These are phyloP conservation scores for Phanerochaete sordida DNA, from an alignment of 768 basidiomycete genomes.

Conservation along the genomic window DNA sequence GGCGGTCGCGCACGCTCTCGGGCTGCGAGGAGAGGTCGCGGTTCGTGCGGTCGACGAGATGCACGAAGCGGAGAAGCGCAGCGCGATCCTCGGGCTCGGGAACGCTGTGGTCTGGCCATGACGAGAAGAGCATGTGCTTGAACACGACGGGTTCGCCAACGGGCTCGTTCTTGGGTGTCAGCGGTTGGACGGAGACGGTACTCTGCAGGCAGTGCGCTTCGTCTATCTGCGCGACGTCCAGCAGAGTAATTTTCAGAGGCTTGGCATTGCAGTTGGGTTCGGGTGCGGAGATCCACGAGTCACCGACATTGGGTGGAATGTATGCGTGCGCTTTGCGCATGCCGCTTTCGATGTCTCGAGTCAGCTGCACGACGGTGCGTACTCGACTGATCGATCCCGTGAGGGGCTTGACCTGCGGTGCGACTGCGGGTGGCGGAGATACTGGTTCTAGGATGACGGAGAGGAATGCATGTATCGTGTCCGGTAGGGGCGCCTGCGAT, in stretches of 20 bases:
- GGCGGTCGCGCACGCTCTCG: conserved; percentile 17
- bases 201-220: conserved; percentile 62
- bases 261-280: conserved; percentile 37
- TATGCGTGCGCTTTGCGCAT: conserved; percentile 75
- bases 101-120: conserved; percentile 88
- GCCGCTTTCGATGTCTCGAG: conserved; percentile 65
- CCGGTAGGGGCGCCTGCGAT: conserved; percentile 73
- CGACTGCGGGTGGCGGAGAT: conserved; percentile 24
- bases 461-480: conserved; percentile 74
- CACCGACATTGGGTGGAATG: conserved; percentile 61
- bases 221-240: conserved; percentile 40
- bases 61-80: conserved; percentile 59
- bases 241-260: conserved; percentile 56
- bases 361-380: conserved; percentile 80
- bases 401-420: not conserved
- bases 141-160: conserved; percentile 44
- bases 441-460: conserved; percentile 56
- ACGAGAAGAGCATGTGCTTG: conserved; percentile 67
- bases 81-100: conserved; percentile 56
- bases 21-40: conserved; percentile 36
- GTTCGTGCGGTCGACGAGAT: conserved; percentile 63
- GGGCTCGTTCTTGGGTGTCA: conserved; percentile 21
- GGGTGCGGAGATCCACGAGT: conserved; percentile 41
- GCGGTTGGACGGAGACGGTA: conserved; percentile 50
- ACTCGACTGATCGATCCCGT: conserved; percentile 38